These are phyloP conservation scores for Acorus calamus DNA, from an alignment of 106 monocot genomes.

Conservation along the genomic window DNA sequence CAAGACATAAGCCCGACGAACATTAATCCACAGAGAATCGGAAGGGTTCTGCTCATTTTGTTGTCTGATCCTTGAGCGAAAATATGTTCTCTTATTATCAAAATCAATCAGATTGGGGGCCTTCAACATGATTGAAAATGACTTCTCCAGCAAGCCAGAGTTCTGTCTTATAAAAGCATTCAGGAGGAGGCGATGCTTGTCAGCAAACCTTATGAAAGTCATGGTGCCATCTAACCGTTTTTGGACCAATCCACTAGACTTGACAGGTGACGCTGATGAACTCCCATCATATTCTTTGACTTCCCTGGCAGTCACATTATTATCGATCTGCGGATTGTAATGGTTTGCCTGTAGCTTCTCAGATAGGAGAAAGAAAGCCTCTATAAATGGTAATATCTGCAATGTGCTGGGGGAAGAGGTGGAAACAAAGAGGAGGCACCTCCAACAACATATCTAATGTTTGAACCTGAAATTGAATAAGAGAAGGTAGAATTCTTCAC, in stretches of 20 bases:
- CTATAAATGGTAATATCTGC: conserved; percentile 51
- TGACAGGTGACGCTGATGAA: conserved; percentile 20
- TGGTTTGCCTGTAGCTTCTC: conserved; percentile 47
- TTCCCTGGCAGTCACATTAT: conserved; percentile 30
- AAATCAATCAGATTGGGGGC: conserved; percentile 70
- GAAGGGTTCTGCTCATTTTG: conserved; percentile 54
- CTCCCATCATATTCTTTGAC: conserved; percentile 28
- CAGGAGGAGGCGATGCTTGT: conserved; percentile 58
- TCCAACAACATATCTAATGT: conserved; percentile 11
- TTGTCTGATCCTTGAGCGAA: conserved; percentile 54
- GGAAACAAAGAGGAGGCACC: conserved; percentile 14
- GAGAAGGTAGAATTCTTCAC: conserved; percentile 30
- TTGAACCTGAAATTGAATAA: conserved; percentile 9
- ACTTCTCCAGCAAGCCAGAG: conserved; percentile 59
- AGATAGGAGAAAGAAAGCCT: conserved; percentile 61
- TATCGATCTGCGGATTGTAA: conserved; percentile 20
- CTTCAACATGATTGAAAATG: conserved; percentile 71
- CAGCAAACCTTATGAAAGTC: conserved; percentile 47
- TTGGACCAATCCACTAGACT: conserved; percentile 3
- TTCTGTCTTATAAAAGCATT: conserved; percentile 75
- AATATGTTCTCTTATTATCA: conserved; percentile 75
- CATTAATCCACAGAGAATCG: conserved; percentile 43
- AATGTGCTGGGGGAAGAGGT: conserved; percentile 58
- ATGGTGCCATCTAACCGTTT: not conserved
- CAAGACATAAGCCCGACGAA: conserved; percentile 59